Percentiles rank a stretch among this genome's conserved stretches.
Conservation (phyloP, 140 eudicot species). For the Flaveria floridana region DNA sequence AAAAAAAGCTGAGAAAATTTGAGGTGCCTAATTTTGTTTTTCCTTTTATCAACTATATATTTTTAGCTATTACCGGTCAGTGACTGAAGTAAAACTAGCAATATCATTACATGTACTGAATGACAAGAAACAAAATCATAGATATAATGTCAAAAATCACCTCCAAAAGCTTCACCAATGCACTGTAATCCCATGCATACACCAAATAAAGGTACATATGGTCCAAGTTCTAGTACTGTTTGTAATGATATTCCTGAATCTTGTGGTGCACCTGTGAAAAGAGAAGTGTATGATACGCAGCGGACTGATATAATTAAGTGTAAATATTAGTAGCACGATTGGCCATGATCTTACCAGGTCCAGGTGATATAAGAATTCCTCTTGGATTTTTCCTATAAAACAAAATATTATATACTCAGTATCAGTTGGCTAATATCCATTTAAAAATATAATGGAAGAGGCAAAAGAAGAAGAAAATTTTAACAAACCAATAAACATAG, state of each 20-base stretch:
- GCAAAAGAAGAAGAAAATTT: too few species aligned
- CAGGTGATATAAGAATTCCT: conserved; percentile 95
- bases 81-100: neutral
- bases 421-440: neutral
- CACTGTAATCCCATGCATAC: conserved; percentile 99
- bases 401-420: neutral
- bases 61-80: neutral
- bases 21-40: neutral
- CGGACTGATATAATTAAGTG: neutral
- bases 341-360: conserved; percentile 63
- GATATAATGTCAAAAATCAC: conserved; percentile 29
- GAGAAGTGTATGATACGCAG: neutral
- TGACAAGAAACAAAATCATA: neutral
- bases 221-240: conserved; percentile 88
- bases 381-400: conserved; percentile 78
- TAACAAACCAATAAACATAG: neutral
- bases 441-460: neutral
- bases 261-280: conserved; percentile 65
- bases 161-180: conserved; percentile 99
- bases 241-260: conserved; percentile 96
- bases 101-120: neutral
- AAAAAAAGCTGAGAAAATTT: too few species aligned
- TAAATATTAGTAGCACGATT: neutral
- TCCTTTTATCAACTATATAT: too few species aligned
- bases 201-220: conserved; percentile 82